Evolutionary conservation across 1,139 yeast species (phyloP).

Genomic region (Saccharomycopsis hybrid): DNA sequence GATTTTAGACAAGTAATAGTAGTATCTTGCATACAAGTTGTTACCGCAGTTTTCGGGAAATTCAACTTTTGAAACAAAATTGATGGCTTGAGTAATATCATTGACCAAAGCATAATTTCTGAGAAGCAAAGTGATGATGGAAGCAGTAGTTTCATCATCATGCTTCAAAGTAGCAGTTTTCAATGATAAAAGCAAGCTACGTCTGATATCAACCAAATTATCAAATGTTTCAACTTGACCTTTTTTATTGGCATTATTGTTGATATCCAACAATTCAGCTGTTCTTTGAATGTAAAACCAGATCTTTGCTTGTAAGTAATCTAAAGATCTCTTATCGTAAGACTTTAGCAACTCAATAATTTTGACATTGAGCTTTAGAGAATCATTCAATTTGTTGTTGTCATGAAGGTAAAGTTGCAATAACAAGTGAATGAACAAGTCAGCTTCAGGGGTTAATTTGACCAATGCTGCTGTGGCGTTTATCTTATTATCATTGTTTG

Average conservation of each 20-base stretch:
- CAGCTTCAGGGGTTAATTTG: constrained; percentile 66
- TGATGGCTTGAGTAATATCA: constrained; percentile 82
- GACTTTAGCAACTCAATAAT: constrained; percentile 52
- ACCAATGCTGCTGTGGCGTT: constrained; percentile 28
- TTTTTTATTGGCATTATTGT: constrained; percentile 1
- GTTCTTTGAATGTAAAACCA: constrained; percentile 91
- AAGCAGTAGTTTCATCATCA: constrained; percentile 87
- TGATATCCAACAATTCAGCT: constrained; percentile 50
- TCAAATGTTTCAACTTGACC: constrained; percentile 7
- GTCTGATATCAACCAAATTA: constrained; percentile 57
- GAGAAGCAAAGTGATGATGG: constrained; percentile 73
- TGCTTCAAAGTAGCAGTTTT: constrained; percentile 90
- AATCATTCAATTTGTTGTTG: constrained; percentile 40
- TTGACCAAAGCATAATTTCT: constrained; percentile 75
- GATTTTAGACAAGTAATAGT: constrained; percentile 82
- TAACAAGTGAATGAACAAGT: constrained; percentile 71
- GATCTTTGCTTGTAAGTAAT: constrained; percentile 78
- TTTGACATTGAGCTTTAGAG: constrained; percentile 45
- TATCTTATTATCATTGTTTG: too few species aligned
- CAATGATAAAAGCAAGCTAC: constrained; percentile 63
- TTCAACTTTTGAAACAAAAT: constrained; percentile 80
- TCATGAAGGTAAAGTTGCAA: constrained; percentile 75
- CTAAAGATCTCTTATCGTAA: constrained; percentile 78
- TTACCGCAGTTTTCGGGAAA: constrained; percentile 85
- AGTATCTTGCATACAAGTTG: constrained; percentile 86